Conservation (phyloP, 2,329 filamentous ascomycete genomes). For the Aspergillus sp. region DNA sequence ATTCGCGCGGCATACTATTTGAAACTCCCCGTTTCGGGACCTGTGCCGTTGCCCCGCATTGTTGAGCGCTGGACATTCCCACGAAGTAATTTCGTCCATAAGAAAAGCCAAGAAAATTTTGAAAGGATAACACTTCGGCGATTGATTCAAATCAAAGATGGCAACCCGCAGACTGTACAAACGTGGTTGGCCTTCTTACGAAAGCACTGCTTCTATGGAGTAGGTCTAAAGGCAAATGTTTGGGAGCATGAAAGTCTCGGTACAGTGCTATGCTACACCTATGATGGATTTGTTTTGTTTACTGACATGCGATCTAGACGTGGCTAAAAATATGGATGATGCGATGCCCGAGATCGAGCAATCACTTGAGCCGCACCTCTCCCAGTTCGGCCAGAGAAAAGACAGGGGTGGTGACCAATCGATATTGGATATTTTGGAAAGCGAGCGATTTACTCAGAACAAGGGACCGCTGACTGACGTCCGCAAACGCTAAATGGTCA, state of each 20-base stretch:
- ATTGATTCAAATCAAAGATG: constrained; percentile 87
- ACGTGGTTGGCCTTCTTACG: constrained; percentile 87
- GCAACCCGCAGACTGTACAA: constrained; percentile 79
- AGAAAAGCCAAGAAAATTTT: constrained; percentile 97
- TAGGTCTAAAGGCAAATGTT: constrained; percentile 97
- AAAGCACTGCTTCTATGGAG: constrained; percentile 90
- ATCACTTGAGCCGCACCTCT: constrained; percentile 33
- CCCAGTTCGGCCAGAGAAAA: constrained; percentile 35
- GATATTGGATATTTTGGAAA: constrained; percentile 30
- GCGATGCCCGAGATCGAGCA: constrained; percentile 32
- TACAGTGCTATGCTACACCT: constrained; percentile 31
- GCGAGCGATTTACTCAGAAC: constrained; percentile 29
- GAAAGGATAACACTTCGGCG: constrained; percentile 81
- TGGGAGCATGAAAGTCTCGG: constrained; percentile 77
- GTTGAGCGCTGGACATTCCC: constrained; percentile 94
- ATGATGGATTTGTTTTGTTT: constrained; percentile 5
- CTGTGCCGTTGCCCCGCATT: constrained; percentile 76
- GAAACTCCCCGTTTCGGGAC: constrained; percentile 75
- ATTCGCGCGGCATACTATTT: constrained; percentile 92
- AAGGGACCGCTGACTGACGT: constrained; percentile 29
- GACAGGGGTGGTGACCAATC: constrained; percentile 22
- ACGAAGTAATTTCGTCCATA: constrained; percentile 82
- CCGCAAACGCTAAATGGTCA: constrained; percentile 17
- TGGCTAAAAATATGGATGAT: constrained; percentile 35
- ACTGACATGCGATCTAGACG: constrained; percentile 26